A percentile compares a stretch with the other conserved stretches of the same genome.
These are phyloP conservation scores for Haplosporangium sp. DNA, from an alignment of 371 early-diverging fungal genomes.

Conservation along the genomic window DNA sequence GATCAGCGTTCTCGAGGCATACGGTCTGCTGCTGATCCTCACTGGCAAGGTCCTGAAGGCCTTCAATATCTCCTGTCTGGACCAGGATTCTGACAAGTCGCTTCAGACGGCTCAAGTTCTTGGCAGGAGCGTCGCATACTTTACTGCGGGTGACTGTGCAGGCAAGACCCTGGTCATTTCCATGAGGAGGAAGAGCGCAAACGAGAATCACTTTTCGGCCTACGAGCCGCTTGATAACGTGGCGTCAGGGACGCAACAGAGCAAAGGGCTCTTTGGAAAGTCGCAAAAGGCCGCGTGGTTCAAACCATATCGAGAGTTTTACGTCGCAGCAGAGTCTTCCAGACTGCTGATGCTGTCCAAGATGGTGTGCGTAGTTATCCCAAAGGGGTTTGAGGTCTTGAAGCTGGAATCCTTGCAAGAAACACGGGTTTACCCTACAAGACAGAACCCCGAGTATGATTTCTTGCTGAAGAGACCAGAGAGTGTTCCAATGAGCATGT, in stretches of 20 bases:
- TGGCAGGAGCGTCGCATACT: slow-evolving; percentile 81
- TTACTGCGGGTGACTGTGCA: slow-evolving; percentile 74
- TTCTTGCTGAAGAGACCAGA: slow-evolving; percentile 75
- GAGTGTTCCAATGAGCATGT: slow-evolving; percentile 84
- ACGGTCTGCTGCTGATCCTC: slow-evolving; percentile 79
- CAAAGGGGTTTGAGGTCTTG: slow-evolving; percentile 92
- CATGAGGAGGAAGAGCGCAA: slow-evolving; percentile 47
- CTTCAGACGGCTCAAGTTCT: slow-evolving; percentile 75
- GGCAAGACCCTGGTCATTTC: slow-evolving; percentile 54
- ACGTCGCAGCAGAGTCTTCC: slow-evolving; percentile 86
- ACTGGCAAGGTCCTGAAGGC: slow-evolving; percentile 70
- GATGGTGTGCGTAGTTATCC: slow-evolving; percentile 87
- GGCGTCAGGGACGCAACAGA: slow-evolving; percentile 33
- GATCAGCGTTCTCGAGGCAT: slow-evolving; percentile 84
- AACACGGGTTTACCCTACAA: slow-evolving; percentile 65
- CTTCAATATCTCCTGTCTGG: slow-evolving; percentile 76
- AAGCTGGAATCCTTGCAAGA: slow-evolving; percentile 80
- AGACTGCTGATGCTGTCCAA: slow-evolving; percentile 84
- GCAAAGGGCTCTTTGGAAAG: slow-evolving; percentile 38
- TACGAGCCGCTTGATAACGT: slow-evolving; percentile 53
- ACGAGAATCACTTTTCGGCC: slow-evolving; percentile 50
- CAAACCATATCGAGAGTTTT: slow-evolving; percentile 64
- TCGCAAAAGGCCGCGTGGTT: slow-evolving; percentile 50
- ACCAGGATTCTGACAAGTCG: slow-evolving; percentile 59
- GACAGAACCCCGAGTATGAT: slow-evolving; percentile 77